Base-by-base conservation (phyloP, 805 yeast genomes). In the Yamadazyma phyllophila region DNA sequence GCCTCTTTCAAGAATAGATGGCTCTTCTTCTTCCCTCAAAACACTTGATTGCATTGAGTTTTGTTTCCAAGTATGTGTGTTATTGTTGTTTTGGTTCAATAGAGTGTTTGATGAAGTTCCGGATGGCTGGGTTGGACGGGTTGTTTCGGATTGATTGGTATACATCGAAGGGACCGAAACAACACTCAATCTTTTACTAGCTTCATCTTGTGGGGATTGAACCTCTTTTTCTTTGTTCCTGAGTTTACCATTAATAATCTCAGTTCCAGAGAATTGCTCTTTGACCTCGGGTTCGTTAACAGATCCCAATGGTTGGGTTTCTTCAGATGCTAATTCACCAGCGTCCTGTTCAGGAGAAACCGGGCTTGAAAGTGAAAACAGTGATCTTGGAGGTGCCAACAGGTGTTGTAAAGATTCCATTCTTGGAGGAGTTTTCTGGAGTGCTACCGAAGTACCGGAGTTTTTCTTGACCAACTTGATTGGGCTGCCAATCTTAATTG, bases 1-100 rank as follows among this genome's bases (percentile, higher is more conserved):
- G 9, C 88, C 89, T 42, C 79, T 62, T 46, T 78, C 80, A 12
- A 39, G 36, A 7, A 48, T 36, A 11, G 43, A 39, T 15, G 43
- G 45, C 34, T 49, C 41, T 10, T 44, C 50, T 2, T 36, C 30
- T 29, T 51, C 53, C 34, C 51, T 36, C 7, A 51, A 15, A 7
- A 51, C 53, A 41, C 52, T 49, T 8, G 49, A 42, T 34, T 49
- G 55, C 6, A 47, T 29, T 12, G 55, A 49, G 29, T 49, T 46
- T 26, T 49, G 50, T 34, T 51, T 51, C 55, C 55, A 49, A n/a
- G 38, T 17, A 27, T 41, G 34, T 10, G 13, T 17, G 12, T 36
- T 26, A 6, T 36, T 41, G 35, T 46, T 48, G 33, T 37, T 43
- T n/a, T n/a, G 39, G 8, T 46, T 45, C 32, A 46, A 46, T 26